Evolutionary conservation across 2,329 filamentous ascomycete genomes (phyloP).

Genomic region (Stagonosporopsis cucurbitacearum): DNA sequence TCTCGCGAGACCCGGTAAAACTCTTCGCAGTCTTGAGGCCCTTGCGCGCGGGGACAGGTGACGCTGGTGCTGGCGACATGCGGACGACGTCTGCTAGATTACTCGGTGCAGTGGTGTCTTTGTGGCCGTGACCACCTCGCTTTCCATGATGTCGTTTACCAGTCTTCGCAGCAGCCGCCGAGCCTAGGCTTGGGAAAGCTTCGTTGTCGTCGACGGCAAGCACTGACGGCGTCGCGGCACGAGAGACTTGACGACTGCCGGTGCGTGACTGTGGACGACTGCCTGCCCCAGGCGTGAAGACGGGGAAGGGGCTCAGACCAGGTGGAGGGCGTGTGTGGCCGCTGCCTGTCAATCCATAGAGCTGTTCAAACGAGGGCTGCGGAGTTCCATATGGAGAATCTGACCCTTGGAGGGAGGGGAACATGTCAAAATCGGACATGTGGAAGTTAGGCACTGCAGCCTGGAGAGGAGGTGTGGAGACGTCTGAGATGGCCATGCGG

Average conservation of each 20-base stretch:
- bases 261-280: constrained; percentile 81
- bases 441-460: constrained; percentile 73
- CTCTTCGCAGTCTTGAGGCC: constrained; percentile 70
- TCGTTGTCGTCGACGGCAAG: constrained; percentile 91
- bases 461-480: constrained; percentile 68
- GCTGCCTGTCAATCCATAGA: constrained; percentile 47
- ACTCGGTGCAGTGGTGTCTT: constrained; percentile 63
- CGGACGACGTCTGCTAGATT: constrained; percentile 94
- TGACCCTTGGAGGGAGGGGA: constrained; percentile 72
- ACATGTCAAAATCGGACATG: constrained; percentile 82
- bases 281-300: constrained; percentile 60
- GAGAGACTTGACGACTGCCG: constrained; percentile 77
- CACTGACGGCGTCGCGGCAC: constrained; percentile 68
- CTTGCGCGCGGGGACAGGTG: constrained; percentile 62
- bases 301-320: constrained; percentile 69
- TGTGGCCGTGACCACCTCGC: constrained; percentile 77
- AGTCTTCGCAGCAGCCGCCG: constrained; percentile 72
- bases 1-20: constrained; percentile 71
- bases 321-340: constrained; percentile 65
- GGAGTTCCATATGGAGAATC: constrained; percentile 52
- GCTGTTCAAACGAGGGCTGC: constrained; percentile 50
- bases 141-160: constrained; percentile 95
- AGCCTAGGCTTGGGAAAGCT: constrained; percentile 88
- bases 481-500: constrained; percentile 76
- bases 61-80: constrained; percentile 86